Evolutionary conservation across 108 stramenopile genomes (phyloP), one percentile per base, ranked within the genome.

Genomic region (Cyclotella kingstonii): DNA sequence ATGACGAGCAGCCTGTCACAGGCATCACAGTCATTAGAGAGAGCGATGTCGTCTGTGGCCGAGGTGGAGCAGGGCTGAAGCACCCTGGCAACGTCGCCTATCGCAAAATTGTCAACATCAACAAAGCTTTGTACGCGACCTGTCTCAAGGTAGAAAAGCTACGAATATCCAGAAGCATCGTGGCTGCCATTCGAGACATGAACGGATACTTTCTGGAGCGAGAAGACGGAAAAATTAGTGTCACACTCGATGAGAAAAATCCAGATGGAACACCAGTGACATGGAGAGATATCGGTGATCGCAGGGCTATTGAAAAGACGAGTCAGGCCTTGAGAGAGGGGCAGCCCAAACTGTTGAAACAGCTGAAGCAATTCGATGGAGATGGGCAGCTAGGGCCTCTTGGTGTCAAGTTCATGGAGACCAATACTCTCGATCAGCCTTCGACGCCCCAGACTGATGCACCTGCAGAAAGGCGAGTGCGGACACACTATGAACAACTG

Each of bases 281-380:
- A 17, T 80, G 69, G 76, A 36, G 60, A 21, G 79, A 80, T 39
- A 80, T 80, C 25, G 79, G 79, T 11, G 76, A 80, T 35, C 58
- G 70, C 8, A 53, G 70, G 41, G 79, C 79, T 4, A 70, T 76
- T 28, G 76, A 77, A 54, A 80, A 80, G 57, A 80, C 79, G 6
- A 59, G 63, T 19, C 79, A 80, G 49, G 75, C 75, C 22, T 63
- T 80, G 35, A 45, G 79, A 14, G 79, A 80, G 63, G 79, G 71
- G 0, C 76, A 77, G 66, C 70, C 76, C 11, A 73, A 77, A 22
- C 64, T 75, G 19, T 25, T 75, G 48, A 75, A 66, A 44, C 66
- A 75, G 38, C 59, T 68, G 49, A 9, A 44, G 44, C 41, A 67
- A 36, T 23, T 15, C 1, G 54, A 26, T 41, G 36, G 31, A 1